phyloP scores from a whole-genome alignment of 2,329 filamentous ascomycete genomes.

The Fusarium vanettenii region DNA sequence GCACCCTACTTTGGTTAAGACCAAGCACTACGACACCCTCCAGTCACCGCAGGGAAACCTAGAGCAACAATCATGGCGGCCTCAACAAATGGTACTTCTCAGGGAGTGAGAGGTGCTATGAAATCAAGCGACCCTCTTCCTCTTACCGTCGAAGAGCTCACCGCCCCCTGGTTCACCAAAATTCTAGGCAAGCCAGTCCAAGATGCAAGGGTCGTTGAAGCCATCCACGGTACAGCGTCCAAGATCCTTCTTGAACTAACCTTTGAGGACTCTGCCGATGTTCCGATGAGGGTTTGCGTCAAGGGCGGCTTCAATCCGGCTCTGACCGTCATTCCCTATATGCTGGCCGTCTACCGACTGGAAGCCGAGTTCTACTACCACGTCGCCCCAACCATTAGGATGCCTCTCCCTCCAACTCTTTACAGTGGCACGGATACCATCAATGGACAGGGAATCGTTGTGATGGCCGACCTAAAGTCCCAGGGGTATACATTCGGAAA shows the following conservation, averaged over 20 bases:
- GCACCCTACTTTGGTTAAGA: not conserved
- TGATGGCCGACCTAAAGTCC: conserved; percentile 19
- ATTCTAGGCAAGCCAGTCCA: not conserved
- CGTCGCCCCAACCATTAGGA: not conserved
- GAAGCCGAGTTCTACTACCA: conserved; percentile 9
- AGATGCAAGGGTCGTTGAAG: not conserved
- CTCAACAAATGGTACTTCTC: not conserved
- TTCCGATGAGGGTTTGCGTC: not conserved
- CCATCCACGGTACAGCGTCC: conserved; percentile 17
- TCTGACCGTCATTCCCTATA: not conserved
- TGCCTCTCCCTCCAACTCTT: not conserved
- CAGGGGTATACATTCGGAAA: conserved; percentile 14
- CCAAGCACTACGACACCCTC: not conserved
- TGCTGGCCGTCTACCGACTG: not conserved
- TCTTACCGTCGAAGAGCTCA: not conserved
- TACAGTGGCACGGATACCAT: not conserved
- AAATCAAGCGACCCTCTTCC: conserved; percentile 1
- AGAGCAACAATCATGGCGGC: not conserved
- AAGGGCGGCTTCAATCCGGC: conserved; percentile 13
- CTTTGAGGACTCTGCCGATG: not conserved
- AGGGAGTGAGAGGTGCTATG: not conserved
- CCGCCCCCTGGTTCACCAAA: conserved; percentile 9
- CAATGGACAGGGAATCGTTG: conserved; percentile 14
- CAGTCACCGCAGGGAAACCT: not conserved
- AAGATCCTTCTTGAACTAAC: not conserved